phyloP scores from a whole-genome alignment of 2,329 filamentous ascomycete genomes.

The Monilinia laxa region DNA sequence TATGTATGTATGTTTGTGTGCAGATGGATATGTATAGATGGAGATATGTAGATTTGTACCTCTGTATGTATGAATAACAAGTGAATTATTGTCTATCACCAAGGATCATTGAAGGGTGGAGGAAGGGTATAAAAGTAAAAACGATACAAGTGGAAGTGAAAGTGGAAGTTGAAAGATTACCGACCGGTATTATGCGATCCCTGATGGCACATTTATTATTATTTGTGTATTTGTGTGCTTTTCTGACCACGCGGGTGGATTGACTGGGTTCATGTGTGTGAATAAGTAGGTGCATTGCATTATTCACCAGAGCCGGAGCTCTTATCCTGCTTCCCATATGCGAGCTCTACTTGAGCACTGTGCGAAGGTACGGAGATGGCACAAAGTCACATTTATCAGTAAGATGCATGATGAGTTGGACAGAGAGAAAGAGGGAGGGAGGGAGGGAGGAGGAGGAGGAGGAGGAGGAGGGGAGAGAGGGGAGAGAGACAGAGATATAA shows the following conservation, averaged over 20 bases:
- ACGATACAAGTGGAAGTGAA: neutral
- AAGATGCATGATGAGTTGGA: conserved; percentile 19
- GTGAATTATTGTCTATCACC: too few species aligned
- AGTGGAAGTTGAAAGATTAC: conserved; percentile 13
- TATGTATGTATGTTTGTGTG: too few species aligned
- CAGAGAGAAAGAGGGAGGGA: neutral
- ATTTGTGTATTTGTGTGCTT: neutral
- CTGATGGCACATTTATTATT: neutral
- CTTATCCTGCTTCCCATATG: neutral
- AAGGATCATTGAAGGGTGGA: too few species aligned
- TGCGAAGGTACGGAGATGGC: neutral
- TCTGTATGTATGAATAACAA: too few species aligned
- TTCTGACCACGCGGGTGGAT: neutral
- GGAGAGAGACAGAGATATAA: too few species aligned
- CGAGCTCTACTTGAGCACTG: too few species aligned
- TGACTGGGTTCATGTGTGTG: neutral
- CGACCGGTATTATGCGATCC: conserved; percentile 14
- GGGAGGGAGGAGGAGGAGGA: too few species aligned
- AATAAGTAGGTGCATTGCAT: neutral
- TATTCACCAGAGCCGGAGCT: neutral
- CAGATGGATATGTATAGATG: too few species aligned
- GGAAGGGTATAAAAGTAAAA: too few species aligned
- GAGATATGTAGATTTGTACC: too few species aligned
- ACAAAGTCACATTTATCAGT: too few species aligned
- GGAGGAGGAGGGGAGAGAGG: too few species aligned